Conservation (phyloP, 108 stramenopile genomes). For the Epipyxis sp. region DNA sequence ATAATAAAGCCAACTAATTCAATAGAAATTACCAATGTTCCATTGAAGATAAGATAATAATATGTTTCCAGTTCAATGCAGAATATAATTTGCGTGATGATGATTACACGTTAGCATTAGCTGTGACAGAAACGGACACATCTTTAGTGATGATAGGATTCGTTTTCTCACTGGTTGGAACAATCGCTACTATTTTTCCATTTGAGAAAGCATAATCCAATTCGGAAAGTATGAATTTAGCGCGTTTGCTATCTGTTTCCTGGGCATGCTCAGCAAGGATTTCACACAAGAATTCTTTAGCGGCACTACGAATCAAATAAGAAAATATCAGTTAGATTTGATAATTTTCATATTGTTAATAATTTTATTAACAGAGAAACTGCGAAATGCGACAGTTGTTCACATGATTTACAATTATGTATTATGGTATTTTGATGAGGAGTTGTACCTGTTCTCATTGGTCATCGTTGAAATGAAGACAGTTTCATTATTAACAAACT, state of each 20-base stretch:
- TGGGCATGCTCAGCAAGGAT: not conserved
- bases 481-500: no score
- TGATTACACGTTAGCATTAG: no score
- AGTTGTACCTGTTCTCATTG: no score
- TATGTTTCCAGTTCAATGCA: no score
- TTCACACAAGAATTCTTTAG: not conserved
- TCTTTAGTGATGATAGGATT: not conserved
- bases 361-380: not conserved
- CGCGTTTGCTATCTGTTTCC: not conserved
- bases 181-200: not conserved
- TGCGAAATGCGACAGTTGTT: not conserved
- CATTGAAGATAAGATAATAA: no score
- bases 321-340: not conserved
- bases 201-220: not conserved
- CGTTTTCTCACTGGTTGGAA: not conserved
- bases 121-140: no score
- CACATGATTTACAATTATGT: not conserved
- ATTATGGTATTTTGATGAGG: not conserved
- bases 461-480: no score
- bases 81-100: no score
- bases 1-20: no score
- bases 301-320: not conserved
- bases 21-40: no score
- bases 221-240: not conserved
- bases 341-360: not conserved